These are phyloP conservation scores for Talaromyces albobiverticillius DNA, from an alignment of 2,329 filamentous ascomycete species.

Conservation along the genomic window DNA sequence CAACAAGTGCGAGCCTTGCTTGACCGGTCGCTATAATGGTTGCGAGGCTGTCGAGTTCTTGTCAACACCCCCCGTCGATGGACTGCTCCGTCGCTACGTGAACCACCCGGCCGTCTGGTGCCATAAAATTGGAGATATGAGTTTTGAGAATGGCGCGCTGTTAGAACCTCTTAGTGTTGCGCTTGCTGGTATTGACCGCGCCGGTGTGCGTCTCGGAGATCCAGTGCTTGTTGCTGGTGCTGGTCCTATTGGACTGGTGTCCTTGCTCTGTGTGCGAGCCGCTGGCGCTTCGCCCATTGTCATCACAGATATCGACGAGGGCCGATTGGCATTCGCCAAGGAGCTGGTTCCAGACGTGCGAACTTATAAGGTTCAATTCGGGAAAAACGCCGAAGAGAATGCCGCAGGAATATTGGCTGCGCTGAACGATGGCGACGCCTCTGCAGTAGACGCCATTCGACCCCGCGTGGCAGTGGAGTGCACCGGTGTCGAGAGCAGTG, in stretches of 20 bases:
- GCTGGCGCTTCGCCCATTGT: conserved; percentile 88
- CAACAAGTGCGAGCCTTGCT: conserved; percentile 82
- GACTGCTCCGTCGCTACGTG: conserved; percentile 85
- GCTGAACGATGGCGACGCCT: conserved; percentile 54
- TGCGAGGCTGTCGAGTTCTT: conserved; percentile 84
- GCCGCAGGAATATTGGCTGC: conserved; percentile 65
- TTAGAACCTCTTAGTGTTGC: conserved; percentile 88
- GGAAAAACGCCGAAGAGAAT: conserved; percentile 62
- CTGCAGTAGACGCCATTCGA: conserved; percentile 60
- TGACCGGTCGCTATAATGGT: conserved; percentile 92
- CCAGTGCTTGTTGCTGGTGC: conserved; percentile 87
- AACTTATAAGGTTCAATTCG: conserved; percentile 59
- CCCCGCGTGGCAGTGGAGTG: conserved; percentile 84
- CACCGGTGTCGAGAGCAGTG: conserved; percentile 88
- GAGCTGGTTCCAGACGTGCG: conserved; percentile 73
- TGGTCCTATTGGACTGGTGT: conserved; percentile 89
- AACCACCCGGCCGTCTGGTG: conserved; percentile 94
- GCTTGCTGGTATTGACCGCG: conserved; percentile 81
- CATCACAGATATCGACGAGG: conserved; percentile 91
- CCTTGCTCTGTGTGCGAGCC: conserved; percentile 76
- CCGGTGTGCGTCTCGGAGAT: conserved; percentile 77
- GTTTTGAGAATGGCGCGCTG: conserved; percentile 85
- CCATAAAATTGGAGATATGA: conserved; percentile 92
- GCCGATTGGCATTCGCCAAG: conserved; percentile 79
- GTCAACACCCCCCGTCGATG: conserved; percentile 84